These are phyloP conservation scores for Xylaria intraflava DNA, from an alignment of 495 filamentous ascomycete genomes.

Conservation along the genomic window DNA sequence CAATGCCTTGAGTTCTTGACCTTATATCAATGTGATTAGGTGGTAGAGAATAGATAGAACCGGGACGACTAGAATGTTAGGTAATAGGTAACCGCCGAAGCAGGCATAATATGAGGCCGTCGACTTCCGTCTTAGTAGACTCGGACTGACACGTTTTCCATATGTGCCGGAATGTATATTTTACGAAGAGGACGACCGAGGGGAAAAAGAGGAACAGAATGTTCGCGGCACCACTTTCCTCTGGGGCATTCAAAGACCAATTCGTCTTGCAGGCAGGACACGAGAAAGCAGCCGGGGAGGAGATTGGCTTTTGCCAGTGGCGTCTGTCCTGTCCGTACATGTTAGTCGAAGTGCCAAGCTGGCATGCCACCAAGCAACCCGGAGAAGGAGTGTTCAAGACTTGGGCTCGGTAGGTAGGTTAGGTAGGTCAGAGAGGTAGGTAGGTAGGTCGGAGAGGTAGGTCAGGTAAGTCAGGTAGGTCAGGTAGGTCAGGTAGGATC, in stretches of 20 bases:
- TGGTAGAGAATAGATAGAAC: neutral
- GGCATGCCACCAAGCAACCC: neutral
- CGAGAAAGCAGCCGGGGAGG: neutral
- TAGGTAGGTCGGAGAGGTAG: too few species aligned
- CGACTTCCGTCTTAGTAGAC: constrained; percentile 1
- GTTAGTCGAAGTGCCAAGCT: neutral
- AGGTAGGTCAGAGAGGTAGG: too few species aligned
- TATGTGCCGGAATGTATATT: neutral
- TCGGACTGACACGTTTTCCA: neutral
- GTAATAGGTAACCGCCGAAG: neutral
- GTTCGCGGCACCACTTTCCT: constrained; percentile 1
- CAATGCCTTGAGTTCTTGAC: neutral
- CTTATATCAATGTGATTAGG: neutral
- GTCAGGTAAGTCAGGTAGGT: too few species aligned
- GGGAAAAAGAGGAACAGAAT: neutral
- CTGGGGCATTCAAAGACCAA: neutral
- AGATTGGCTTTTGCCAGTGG: neutral
- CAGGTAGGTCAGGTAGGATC: neutral
- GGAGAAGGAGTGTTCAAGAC: too few species aligned
- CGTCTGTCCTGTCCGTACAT: neutral
- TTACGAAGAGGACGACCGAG: neutral
- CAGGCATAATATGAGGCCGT: constrained; percentile 2
- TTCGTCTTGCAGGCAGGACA: constrained; percentile 2
- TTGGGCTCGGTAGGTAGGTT: too few species aligned
- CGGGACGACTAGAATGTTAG: neutral